Percentiles rank a stretch among this genome's conserved stretches.
These are phyloP conservation scores for Angomonas ambiguus DNA, from an alignment of 208 protist genomes.

Conservation along the genomic window DNA sequence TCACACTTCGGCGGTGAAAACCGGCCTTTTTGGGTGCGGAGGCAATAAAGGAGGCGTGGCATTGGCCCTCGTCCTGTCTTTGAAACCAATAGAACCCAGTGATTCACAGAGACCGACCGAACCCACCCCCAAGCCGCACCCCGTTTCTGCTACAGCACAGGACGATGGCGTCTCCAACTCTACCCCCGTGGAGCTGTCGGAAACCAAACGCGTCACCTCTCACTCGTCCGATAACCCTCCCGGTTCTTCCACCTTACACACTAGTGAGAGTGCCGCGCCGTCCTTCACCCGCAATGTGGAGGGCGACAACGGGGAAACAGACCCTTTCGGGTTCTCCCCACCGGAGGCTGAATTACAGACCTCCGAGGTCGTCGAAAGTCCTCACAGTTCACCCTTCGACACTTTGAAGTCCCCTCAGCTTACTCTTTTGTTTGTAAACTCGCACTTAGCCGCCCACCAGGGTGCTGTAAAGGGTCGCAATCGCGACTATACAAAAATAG, in stretches of 20 bases:
- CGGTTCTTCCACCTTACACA: background rate
- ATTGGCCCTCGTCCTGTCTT: conserved; percentile 57
- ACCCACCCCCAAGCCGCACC: conserved; percentile 9
- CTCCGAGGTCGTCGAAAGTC: background rate
- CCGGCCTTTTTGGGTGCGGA: conserved; percentile 45
- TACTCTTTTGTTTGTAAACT: conserved; percentile 82
- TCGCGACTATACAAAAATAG: conserved; percentile 75
- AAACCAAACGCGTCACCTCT: background rate
- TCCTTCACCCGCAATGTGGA: background rate
- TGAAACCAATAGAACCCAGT: conserved; percentile 19
- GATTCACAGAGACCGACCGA: conserved; percentile 6
- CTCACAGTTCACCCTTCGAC: too few species aligned
- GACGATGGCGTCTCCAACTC: background rate
- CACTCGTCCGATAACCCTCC: background rate
- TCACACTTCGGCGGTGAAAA: conserved; percentile 43
- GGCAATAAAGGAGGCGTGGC: conserved; percentile 94
- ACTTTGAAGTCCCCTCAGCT: conserved; percentile 26
- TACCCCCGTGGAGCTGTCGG: background rate
- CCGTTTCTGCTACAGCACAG: too few species aligned
- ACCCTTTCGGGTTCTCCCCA: background rate
- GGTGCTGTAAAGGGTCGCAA: conserved; percentile 71
- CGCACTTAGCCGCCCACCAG: conserved; percentile 90
- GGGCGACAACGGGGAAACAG: background rate
- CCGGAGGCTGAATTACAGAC: background rate
- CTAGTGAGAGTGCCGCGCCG: background rate